Conservation (phyloP, 2,329 filamentous ascomycete genomes). For the Ploettnerulaceae sp. region DNA sequence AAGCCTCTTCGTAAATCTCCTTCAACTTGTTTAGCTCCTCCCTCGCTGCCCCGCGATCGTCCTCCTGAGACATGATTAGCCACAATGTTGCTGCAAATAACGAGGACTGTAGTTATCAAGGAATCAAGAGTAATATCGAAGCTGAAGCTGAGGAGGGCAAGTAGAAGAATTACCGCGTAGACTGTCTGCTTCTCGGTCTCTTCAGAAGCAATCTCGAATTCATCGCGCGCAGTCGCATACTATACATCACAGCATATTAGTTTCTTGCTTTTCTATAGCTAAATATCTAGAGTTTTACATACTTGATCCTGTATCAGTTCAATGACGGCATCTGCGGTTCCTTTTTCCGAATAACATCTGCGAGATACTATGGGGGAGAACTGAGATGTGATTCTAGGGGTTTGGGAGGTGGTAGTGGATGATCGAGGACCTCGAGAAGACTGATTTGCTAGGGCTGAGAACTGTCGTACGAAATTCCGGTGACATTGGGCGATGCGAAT, state of each 20-base stretch:
- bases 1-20: conserved; percentile 29
- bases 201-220: conserved; percentile 45
- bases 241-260: too few species aligned
- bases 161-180: too few species aligned
- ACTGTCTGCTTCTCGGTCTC: conserved; percentile 41
- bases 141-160: too few species aligned
- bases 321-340: not conserved
- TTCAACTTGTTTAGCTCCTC: conserved; percentile 40
- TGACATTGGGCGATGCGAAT: conserved; percentile 15
- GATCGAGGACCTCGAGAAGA: too few species aligned
- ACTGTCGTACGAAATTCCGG: not conserved
- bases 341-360: not conserved
- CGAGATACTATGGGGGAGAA: not conserved
- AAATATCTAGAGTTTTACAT: too few species aligned
- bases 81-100: too few species aligned
- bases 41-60: conserved; percentile 41
- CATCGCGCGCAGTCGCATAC: conserved; percentile 42
- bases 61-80: too few species aligned
- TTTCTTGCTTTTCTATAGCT: too few species aligned
- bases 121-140: too few species aligned
- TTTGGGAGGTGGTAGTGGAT: not conserved
- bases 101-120: too few species aligned
- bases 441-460: conserved; percentile 2
- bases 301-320: conserved; percentile 3
- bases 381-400: not conserved